Percentiles rank a stretch among this genome's conserved stretches.
Conservation (phyloP, 2,329 filamentous ascomycete genomes). For the Nothophoma quercina region DNA sequence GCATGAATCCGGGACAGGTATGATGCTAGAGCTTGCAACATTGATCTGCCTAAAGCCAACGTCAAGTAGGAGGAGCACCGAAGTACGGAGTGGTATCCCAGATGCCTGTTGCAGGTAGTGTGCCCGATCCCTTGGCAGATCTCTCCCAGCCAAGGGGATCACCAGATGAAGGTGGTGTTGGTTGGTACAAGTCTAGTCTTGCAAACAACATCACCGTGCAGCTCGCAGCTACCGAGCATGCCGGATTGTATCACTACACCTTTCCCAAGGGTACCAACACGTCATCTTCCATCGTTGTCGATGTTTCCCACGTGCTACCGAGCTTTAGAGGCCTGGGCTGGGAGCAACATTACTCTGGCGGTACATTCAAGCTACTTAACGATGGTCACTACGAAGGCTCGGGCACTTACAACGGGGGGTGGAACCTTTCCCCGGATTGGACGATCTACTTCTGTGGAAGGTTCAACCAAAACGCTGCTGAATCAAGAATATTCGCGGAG, state of each 20-base stretch:
- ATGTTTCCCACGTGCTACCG: slow-evolving; percentile 69
- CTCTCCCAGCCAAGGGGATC: slow-evolving; percentile 61
- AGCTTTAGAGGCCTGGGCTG: slow-evolving; percentile 68
- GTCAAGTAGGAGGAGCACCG: slow-evolving; percentile 35
- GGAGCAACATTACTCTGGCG: slow-evolving; percentile 69
- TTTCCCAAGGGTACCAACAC: slow-evolving; percentile 55
- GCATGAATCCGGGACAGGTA: slow-evolving; percentile 43
- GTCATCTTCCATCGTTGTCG: slow-evolving; percentile 62
- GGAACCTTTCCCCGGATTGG: slow-evolving; percentile 70
- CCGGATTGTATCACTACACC: slow-evolving; percentile 66
- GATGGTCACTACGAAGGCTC: slow-evolving; percentile 66
- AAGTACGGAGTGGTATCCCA: slow-evolving; percentile 49
- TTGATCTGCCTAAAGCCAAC: no score
- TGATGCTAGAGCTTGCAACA: background rate
- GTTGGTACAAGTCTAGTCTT: slow-evolving; percentile 66
- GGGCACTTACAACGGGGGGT: slow-evolving; percentile 71
- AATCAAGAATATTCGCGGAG: slow-evolving; percentile 43
- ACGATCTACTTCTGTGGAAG: slow-evolving; percentile 69
- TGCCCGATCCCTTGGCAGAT: slow-evolving; percentile 62
- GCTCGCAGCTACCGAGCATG: slow-evolving; percentile 63
- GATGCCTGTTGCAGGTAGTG: slow-evolving; percentile 40
- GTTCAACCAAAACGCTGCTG: slow-evolving; percentile 57
- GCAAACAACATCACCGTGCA: slow-evolving; percentile 64
- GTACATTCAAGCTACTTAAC: slow-evolving; percentile 61
- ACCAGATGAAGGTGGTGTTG: slow-evolving; percentile 64